Evolutionary conservation across 257 asterid genomes (phyloP).

Genomic region (Ocimum tenuiflorum): DNA sequence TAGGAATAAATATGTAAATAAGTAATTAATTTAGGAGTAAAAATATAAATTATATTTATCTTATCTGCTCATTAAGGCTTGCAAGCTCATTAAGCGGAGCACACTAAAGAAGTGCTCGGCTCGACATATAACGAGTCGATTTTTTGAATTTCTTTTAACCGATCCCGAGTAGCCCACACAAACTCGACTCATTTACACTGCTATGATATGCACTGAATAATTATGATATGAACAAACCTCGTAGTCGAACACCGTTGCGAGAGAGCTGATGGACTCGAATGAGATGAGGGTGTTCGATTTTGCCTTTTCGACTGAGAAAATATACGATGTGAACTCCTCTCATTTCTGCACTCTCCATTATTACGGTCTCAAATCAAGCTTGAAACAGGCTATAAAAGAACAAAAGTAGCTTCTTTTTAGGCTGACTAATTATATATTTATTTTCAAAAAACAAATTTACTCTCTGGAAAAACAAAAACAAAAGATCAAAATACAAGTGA

Average conservation of each 20-base stretch:
- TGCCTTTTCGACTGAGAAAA: constrained; percentile 70
- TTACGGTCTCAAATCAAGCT: constrained; percentile 19
- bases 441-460: background rate
- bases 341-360: constrained; percentile 80
- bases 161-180: no score
- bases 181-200: no score
- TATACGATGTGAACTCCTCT: constrained; percentile 74
- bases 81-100: no score
- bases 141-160: no score
- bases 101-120: no score
- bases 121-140: no score
- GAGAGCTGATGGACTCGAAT: constrained; percentile 68
- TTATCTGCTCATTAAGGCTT: no score
- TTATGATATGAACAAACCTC: constrained; percentile 36
- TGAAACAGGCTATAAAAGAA: constrained; percentile 19
- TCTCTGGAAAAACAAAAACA: constrained; percentile 1
- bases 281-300: constrained; percentile 83
- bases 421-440: background rate
- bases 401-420: constrained; percentile 37
- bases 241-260: constrained; percentile 60
- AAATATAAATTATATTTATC: no score
- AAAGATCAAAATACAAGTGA: constrained; percentile 16
- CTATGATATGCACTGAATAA: no score
- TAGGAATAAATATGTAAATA: no score
- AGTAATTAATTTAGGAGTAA: no score